These are phyloP conservation scores for Moringa oleifera DNA, from an alignment of 345 rosid species.

Conservation along the genomic window DNA sequence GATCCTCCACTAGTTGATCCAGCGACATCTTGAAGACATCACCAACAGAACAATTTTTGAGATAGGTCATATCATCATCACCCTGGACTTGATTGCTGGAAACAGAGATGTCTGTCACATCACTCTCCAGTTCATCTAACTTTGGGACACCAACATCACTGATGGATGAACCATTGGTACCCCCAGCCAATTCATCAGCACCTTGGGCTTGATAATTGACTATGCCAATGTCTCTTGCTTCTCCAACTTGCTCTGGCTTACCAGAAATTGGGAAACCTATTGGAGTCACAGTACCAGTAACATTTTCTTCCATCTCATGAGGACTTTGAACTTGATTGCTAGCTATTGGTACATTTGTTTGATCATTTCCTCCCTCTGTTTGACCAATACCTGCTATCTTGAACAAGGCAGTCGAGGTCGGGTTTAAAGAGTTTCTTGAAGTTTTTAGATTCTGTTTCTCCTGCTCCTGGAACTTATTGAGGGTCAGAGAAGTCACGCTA, in stretches of 20 bases:
- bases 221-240: constrained; percentile 32
- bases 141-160: constrained; percentile 19
- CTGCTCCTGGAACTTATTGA: constrained; percentile 26
- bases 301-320: constrained; percentile 21
- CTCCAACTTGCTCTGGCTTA: constrained; percentile 28
- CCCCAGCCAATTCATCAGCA: constrained; percentile 16
- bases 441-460: constrained; percentile 23
- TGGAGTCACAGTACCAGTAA: constrained; percentile 18
- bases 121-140: constrained; percentile 17
- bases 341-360: constrained; percentile 14
- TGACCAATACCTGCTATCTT: constrained; percentile 25
- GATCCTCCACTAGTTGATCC: constrained; percentile 29
- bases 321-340: constrained; percentile 23
- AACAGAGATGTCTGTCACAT: constrained; percentile 24
- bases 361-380: constrained; percentile 23
- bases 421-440: constrained; percentile 16
- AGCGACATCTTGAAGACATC: constrained; percentile 37
- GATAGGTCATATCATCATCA: constrained; percentile 29
- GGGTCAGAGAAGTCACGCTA: constrained; percentile 29
- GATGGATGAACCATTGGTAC: constrained; percentile 13
- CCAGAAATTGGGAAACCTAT: constrained; percentile 18
- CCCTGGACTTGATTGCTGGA: constrained; percentile 26
- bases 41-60: constrained; percentile 29
- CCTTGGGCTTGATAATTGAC: constrained; percentile 27
- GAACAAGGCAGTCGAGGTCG: constrained; percentile 14